A percentile compares a stretch with the other conserved stretches of the same genome.
phyloP scores from a whole-genome alignment of 2,329 filamentous ascomycete genomes.

The Diaporthe nobilis region DNA sequence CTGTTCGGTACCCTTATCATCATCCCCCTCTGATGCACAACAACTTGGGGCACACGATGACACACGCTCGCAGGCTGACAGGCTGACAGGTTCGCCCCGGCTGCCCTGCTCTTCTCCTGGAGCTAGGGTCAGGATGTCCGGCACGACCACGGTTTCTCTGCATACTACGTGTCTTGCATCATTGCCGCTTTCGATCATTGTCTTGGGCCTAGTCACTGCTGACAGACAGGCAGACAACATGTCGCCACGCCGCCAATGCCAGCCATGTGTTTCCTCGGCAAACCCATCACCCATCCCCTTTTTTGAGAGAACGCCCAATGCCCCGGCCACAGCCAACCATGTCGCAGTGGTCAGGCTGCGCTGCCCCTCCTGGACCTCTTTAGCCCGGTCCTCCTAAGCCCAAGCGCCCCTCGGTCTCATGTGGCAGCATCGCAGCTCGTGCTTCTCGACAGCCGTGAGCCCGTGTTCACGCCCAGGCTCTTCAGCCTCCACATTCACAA shows the following conservation, averaged over 20 bases:
- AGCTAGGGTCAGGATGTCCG: neutral
- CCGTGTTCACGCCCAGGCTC: neutral
- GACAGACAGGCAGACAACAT: neutral
- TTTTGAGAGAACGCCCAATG: neutral
- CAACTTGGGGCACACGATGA: neutral
- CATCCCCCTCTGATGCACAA: neutral
- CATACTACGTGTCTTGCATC: slow-evolving; percentile 6
- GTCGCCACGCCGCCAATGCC: slow-evolving; percentile 20
- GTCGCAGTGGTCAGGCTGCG: neutral
- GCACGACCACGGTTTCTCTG: neutral
- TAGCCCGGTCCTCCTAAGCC: neutral
- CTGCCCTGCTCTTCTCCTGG: neutral
- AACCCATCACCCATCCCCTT: neutral
- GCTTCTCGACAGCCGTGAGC: neutral
- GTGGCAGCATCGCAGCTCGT: slow-evolving; percentile 19
- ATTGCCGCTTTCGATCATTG: neutral
- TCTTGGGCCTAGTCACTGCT: slow-evolving; percentile 9
- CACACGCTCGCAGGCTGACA: neutral
- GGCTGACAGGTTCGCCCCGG: neutral
- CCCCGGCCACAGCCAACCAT: neutral
- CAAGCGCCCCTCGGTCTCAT: slow-evolving; percentile 27
- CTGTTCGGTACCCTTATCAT: neutral
- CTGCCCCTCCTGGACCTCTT: neutral
- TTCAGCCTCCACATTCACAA: slow-evolving; percentile 2
- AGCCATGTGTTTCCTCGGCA: slow-evolving; percentile 15